These are phyloP conservation scores for Fusarium sp. DNA, from an alignment of 2,329 filamentous ascomycete species.

Conservation along the genomic window DNA sequence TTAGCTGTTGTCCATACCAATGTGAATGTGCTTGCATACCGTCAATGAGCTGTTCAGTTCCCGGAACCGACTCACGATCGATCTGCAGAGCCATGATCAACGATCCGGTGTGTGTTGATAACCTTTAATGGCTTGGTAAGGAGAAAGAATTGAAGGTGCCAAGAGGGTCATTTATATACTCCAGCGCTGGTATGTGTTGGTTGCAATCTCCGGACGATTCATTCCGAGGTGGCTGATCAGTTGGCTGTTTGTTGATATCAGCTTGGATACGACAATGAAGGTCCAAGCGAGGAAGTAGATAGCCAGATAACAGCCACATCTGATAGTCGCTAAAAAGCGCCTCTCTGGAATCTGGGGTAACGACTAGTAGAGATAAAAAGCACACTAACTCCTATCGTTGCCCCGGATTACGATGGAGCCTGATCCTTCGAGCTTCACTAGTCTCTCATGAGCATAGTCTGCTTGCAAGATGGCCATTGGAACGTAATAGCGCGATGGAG, in stretches of 20 bases:
- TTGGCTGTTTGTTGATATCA: accelerated
- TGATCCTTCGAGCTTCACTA: accelerated
- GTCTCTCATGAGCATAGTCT: no score
- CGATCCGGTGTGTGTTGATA: accelerated
- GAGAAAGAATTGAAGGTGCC: neutral
- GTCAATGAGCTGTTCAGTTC: neutral
- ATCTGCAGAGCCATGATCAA: neutral
- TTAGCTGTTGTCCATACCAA: neutral
- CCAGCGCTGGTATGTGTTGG: accelerated
- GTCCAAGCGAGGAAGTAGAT: neutral
- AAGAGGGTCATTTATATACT: neutral
- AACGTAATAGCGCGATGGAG: neutral
- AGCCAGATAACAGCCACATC: neutral
- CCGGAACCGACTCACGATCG: neutral
- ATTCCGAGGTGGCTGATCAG: neutral
- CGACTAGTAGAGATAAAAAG: accelerated
- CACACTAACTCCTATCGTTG: accelerated
- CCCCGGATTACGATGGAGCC: neutral
- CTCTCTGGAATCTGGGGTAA: neutral
- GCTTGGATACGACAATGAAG: neutral
- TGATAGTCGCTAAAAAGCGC: neutral
- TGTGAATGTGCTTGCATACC: neutral
- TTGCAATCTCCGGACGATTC: neutral
- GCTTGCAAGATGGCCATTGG: accelerated
- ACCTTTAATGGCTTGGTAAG: no score